Evolutionary conservation across 306 rosid genomes (phyloP).

Genomic region (Gastrolobium villosum): DNA sequence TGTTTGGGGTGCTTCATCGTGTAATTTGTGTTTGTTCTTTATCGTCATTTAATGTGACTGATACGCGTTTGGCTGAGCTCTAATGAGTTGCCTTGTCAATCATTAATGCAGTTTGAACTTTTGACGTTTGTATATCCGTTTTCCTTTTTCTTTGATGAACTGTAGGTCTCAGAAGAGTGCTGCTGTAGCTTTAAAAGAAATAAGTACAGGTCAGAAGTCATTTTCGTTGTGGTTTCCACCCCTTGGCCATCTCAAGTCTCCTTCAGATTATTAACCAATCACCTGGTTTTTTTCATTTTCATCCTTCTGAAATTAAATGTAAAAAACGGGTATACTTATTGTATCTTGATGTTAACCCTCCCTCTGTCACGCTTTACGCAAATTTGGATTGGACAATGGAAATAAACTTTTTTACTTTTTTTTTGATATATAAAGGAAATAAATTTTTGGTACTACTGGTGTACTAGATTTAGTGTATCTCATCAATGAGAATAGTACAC

Average conservation of each 20-base stretch:
- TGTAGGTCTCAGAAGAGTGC: neutral
- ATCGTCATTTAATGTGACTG: slow-evolving; percentile 27
- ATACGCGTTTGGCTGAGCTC: neutral
- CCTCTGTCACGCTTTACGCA: neutral
- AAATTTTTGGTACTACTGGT: too few species aligned
- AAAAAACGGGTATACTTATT: neutral
- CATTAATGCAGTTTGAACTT: slow-evolving; percentile 13
- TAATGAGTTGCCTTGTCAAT: neutral
- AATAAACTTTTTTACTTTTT: too few species aligned
- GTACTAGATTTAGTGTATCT: too few species aligned
- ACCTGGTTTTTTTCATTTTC: neutral
- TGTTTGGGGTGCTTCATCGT: neutral
- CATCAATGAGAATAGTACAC: too few species aligned
- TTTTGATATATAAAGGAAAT: too few species aligned
- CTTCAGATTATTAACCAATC: slow-evolving; percentile 28
- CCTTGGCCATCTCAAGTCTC: neutral
- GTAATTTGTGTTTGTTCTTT: neutral
- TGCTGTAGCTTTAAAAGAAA: slow-evolving; percentile 12
- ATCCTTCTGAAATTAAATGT: neutral
- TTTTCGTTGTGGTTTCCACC: slow-evolving; percentile 23
- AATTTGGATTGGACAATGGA: neutral
- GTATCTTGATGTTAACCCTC: slow-evolving; percentile 12
- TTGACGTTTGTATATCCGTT: neutral
- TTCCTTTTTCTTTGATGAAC: neutral
- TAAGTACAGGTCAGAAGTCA: slow-evolving; percentile 8